Conservation (phyloP, 306 rosid genomes). For the Trifolium subterraneum region DNA sequence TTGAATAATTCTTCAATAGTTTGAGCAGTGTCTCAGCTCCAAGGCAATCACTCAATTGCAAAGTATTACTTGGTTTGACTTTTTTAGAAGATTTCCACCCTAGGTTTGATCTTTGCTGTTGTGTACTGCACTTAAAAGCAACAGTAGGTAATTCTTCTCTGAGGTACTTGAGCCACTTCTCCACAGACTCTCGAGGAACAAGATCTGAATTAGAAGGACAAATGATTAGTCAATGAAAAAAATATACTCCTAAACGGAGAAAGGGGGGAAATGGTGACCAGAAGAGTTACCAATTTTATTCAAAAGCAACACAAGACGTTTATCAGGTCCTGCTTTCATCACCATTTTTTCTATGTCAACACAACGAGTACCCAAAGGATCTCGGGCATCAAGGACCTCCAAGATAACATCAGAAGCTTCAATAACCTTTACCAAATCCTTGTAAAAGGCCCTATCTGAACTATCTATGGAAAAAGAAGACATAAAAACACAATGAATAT, state of each 20-base stretch:
- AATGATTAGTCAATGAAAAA: constrained; percentile 30
- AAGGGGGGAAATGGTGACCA: background rate
- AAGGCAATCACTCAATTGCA: constrained; percentile 90
- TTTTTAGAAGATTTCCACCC: constrained; percentile 87
- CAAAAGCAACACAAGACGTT: constrained; percentile 85
- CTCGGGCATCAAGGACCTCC: constrained; percentile 98
- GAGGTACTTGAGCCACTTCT: constrained; percentile 94
- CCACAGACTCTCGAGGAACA: constrained; percentile 89
- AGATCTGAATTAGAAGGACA: constrained; percentile 65
- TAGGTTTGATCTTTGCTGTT: constrained; percentile 89
- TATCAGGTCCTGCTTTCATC: constrained; percentile 76
- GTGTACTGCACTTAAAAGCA: constrained; percentile 97
- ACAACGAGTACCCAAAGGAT: constrained; percentile 95
- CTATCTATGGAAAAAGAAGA: constrained; percentile 48
- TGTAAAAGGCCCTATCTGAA: constrained; percentile 84
- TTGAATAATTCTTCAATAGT: constrained; percentile 90
- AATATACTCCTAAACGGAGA: background rate
- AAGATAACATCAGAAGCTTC: constrained; percentile 92
- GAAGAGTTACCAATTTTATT: constrained; percentile 82
- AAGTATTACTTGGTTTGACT: constrained; percentile 65
- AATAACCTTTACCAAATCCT: constrained; percentile 84
- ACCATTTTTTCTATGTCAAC: constrained; percentile 86
- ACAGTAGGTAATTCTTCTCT: constrained; percentile 97
- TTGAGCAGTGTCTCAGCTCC: constrained; percentile 96
- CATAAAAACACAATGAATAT: constrained; percentile 6